Evolutionary conservation across 2,329 filamentous ascomycete genomes (phyloP), one percentile per base, ranked within the genome.

Genomic region (Simplicillium sp.): DNA sequence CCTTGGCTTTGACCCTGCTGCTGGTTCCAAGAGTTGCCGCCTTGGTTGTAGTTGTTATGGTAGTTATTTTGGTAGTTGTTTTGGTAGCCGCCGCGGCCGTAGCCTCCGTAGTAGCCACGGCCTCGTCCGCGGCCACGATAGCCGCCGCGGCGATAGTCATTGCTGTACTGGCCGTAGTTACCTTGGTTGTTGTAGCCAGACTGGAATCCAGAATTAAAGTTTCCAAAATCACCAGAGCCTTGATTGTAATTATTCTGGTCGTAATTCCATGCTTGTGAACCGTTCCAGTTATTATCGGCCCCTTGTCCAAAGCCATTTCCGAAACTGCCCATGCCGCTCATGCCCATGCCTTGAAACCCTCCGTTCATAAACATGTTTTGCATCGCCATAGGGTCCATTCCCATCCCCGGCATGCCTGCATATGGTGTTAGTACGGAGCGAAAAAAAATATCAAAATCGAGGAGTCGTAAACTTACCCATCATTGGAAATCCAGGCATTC

Each of bases 201-300:
- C 65, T 75, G 75, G 72, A 76, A 86, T 69, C 80, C 81, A 73
- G 79, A 73, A 73, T 84, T 83, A 77, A 82, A 80, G 69, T 76
- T 75, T 69, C 82, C 82, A 79, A 77, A 87, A 69, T 86, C 82
- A 84, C 81, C 80, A 73, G 74, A 73, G 73, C 80, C 79, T 84
- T 82, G 70, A 80, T 80, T 88, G 81, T 79, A 87, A 83, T 86
- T 87, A 86, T 86, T 82, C 82, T 84, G 82, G 73, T 79, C 77
- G 73, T 79, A 77, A 81, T 82, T 84, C 83, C 82, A 87, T 73
- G 81, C 79, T 70, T 85, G 81, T 68, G 83, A 82, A 71, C 75
- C 75, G 73, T 82, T 84, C 82, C 82, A 87, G 71, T 80, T 82
- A 77, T 81, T 78, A 76, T 82, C 81, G 73, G 80, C 75, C 62